Percentiles rank a stretch among this genome's conserved stretches.
Evolutionary conservation across 495 filamentous ascomycete species (phyloP).

Genomic region (Amphirosellinia nigrospora): DNA sequence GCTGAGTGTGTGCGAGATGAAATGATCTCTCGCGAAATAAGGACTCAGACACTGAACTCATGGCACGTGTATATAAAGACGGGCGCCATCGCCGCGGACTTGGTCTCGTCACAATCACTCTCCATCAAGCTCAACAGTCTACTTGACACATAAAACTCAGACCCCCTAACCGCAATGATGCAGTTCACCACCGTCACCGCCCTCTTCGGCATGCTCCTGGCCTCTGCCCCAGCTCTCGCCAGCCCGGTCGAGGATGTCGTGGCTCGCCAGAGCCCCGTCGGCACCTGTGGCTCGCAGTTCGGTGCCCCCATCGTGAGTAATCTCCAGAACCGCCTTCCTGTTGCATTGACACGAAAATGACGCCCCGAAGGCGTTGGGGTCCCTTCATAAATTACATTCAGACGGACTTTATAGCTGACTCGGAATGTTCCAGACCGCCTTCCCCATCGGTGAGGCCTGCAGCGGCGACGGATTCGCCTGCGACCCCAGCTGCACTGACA

Average conservation of each 20-base stretch:
- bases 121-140: conserved; percentile 16
- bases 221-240: conserved; percentile 16
- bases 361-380: too few relatives aligned
- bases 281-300: conserved; percentile 13
- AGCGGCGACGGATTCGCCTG: conserved; percentile 12
- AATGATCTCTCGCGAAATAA: too few relatives aligned
- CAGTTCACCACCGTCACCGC: conserved; percentile 20
- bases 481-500: conserved; percentile 11
- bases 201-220: conserved; percentile 16
- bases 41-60: too few relatives aligned
- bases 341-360: too few relatives aligned
- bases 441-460: conserved; percentile 17
- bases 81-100: neutral
- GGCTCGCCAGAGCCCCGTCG: conserved; percentile 1
- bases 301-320: conserved; percentile 23
- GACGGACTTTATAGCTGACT: too few relatives aligned
- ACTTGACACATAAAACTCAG: neutral
- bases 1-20: neutral
- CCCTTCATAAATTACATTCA: too few relatives aligned
- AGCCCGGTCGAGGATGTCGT: conserved; percentile 3
- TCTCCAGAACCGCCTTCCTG: too few relatives aligned
- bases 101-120: neutral
- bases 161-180: conserved; percentile 12
- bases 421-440: too few relatives aligned
- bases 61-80: conserved; percentile 19